Conservation (phyloP, 2,329 filamentous ascomycete genomes). For the Pyrenochaeta sp. region DNA sequence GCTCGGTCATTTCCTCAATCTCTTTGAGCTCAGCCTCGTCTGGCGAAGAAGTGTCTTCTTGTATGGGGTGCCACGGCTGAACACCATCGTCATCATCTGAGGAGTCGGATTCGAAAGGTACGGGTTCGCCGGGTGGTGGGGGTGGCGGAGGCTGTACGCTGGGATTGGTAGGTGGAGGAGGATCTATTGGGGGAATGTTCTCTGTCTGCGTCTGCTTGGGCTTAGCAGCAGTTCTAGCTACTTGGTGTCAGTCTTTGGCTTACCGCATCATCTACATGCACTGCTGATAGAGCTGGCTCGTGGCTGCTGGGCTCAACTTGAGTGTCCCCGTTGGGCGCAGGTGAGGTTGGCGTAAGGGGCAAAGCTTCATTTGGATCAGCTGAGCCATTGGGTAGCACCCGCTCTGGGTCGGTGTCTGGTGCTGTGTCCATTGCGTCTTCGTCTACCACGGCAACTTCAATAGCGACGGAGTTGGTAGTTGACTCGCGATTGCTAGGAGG, state of each 20-base stretch:
- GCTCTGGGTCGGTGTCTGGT: conserved; percentile 38
- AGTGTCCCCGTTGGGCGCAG: conserved; percentile 20
- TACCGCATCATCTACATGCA: conserved; percentile 22
- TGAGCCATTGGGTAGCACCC: conserved; percentile 35
- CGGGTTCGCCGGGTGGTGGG: conserved; percentile 41
- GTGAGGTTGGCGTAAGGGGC: conserved; percentile 22
- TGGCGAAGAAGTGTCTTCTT: conserved; percentile 64
- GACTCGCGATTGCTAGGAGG: conserved; percentile 15
- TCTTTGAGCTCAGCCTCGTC: conserved; percentile 67
- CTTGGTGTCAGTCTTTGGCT: conserved; percentile 3
- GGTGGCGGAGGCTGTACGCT: conserved; percentile 41
- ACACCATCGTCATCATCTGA: conserved; percentile 49
- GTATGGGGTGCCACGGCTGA: conserved; percentile 61
- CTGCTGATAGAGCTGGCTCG: conserved; percentile 15
- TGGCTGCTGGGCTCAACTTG: conserved; percentile 13
- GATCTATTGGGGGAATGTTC: conserved; percentile 23
- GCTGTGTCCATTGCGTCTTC: conserved; percentile 53
- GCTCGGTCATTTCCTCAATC: conserved; percentile 60
- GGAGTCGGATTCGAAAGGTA: conserved; percentile 43
- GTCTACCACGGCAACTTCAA: conserved; percentile 41
- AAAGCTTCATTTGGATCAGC: conserved; percentile 19
- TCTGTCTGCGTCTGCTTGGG: conserved; percentile 21
- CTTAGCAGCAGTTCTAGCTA: conserved; percentile 14
- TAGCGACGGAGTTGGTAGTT: conserved; percentile 28
- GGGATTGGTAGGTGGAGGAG: conserved; percentile 33